Evolutionary conservation across 2,329 filamentous ascomycete species (phyloP), one percentile per base, ranked within the genome.

Genomic region (Aureobasidium leucospermi): DNA sequence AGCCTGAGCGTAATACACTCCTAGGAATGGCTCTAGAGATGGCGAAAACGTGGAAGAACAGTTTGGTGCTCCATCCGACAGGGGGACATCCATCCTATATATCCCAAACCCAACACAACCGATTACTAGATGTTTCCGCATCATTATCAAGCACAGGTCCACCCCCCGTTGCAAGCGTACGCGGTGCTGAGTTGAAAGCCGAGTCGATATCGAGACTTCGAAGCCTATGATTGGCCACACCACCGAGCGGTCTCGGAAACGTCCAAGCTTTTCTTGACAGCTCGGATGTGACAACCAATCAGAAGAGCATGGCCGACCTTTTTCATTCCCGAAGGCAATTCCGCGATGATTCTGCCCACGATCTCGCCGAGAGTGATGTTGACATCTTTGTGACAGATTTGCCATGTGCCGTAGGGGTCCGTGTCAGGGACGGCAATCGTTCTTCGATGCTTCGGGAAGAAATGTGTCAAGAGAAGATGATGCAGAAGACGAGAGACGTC

Each of bases 101-200:
- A 56, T 45, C 11, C 10, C 13, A 45, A 16, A 45, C 52, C 29
- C 31, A 39, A 43, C 32, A 55, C 19, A 32, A 31, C n/a, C 13
- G 49, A 39, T 55, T 55, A 43, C 38, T 43, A 34, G 51, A 55
- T 19, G 39, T 34, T 55, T 55, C 51, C 29, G 51, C 51, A 34
- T 13, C n/a, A 56, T 56, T 56, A 43, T 38, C 41, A 53, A 53
- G 49, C 49, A 53, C 49, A 53, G 49, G 38, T 53, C 38, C 49
- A 41, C 36, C 16, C 15, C 8, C 38, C 28, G 49, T 53, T 53
- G 49, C 23, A 32, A 53, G 38, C 48, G 36, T 49, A 29, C 48
- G 51, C 34, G 10, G 29, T 43, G 15, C 9, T 28, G 29, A 38
- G 16, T 3, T 34, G 39, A 43, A 23, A n/a, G 41, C 52, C 52